Evolutionary conservation across 2,329 filamentous ascomycete species (phyloP).

Genomic region (Fulvia fulva): DNA sequence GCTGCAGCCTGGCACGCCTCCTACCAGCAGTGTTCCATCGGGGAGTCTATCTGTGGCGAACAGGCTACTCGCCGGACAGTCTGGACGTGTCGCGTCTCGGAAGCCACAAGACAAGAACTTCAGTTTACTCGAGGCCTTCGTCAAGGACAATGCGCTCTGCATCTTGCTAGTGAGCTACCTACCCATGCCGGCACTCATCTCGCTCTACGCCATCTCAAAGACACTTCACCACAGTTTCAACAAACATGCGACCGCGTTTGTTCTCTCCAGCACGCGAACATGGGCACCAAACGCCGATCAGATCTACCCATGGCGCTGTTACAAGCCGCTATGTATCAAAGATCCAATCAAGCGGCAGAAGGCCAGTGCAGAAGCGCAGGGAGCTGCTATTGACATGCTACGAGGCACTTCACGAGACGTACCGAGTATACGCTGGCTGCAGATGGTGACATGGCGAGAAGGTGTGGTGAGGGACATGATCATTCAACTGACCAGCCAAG

Average conservation of each 20-base stretch:
- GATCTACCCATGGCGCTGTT: slow-evolving; percentile 61
- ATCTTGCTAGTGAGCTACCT: slow-evolving; percentile 56
- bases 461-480: slow-evolving; percentile 59
- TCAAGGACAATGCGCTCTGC: slow-evolving; percentile 47
- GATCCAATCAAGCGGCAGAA: slow-evolving; percentile 49
- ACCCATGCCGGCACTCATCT: slow-evolving; percentile 54
- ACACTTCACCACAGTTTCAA: slow-evolving; percentile 60
- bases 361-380: slow-evolving; percentile 10
- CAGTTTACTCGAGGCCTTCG: slow-evolving; percentile 35
- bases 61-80: neutral
- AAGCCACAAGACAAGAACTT: slow-evolving; percentile 19
- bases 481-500: slow-evolving; percentile 55
- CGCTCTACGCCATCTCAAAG: slow-evolving; percentile 61
- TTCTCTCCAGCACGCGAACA: slow-evolving; percentile 52
- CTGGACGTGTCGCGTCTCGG: neutral
- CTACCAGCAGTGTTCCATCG: neutral
- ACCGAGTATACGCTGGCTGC: slow-evolving; percentile 64
- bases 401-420: slow-evolving; percentile 45
- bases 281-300: slow-evolving; percentile 54
- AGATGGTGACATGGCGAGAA: slow-evolving; percentile 61
- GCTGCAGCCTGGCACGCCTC: neutral
- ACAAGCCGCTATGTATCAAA: slow-evolving; percentile 52
- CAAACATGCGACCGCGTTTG: slow-evolving; percentile 55
- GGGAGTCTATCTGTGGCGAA: neutral
- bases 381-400: slow-evolving; percentile 13